Percentiles rank a stretch among this genome's conserved stretches.
Conservation (phyloP, 148 eudicot species). For the Chenopodium berlandieri region DNA sequence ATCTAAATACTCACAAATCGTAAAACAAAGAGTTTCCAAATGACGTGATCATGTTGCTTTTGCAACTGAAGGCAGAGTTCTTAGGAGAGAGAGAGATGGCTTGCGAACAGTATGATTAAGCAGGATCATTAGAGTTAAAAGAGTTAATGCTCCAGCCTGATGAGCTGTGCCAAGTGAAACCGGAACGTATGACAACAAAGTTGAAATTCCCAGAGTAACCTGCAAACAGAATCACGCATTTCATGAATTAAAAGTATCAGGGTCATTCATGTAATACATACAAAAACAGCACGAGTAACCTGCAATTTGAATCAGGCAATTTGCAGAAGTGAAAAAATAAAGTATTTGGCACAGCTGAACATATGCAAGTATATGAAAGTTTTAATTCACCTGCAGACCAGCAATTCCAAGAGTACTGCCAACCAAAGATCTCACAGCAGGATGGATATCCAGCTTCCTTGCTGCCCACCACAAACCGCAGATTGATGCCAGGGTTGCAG, state of each 20-base stretch:
- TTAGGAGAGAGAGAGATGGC: constrained; percentile 71
- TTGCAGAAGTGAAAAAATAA: neutral
- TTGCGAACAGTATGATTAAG: constrained; percentile 82
- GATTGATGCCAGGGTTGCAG: constrained; percentile 66
- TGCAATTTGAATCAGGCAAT: neutral
- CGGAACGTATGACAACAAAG: constrained; percentile 85
- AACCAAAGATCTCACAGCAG: constrained; percentile 71
- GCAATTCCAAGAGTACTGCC: constrained; percentile 88
- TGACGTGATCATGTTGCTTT: constrained; percentile 35
- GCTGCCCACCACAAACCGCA: constrained; percentile 74
- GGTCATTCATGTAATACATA: neutral
- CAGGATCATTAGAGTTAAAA: constrained; percentile 70
- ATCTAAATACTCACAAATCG: neutral
- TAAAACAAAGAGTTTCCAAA: neutral
- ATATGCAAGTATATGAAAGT: neutral
- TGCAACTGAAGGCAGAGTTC: constrained; percentile 58
- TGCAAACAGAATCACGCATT: constrained; percentile 26
- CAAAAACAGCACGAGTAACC: too few species aligned
- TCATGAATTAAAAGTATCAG: neutral
- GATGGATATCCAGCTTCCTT: constrained; percentile 85
- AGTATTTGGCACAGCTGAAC: neutral
- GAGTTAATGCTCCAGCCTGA: constrained; percentile 93
- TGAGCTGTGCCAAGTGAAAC: constrained; percentile 95
- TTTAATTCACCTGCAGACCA: constrained; percentile 71
- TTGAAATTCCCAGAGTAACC: constrained; percentile 89